Evolutionary conservation across 306 rosid species (phyloP).

Genomic region (Begonia masoniana): DNA sequence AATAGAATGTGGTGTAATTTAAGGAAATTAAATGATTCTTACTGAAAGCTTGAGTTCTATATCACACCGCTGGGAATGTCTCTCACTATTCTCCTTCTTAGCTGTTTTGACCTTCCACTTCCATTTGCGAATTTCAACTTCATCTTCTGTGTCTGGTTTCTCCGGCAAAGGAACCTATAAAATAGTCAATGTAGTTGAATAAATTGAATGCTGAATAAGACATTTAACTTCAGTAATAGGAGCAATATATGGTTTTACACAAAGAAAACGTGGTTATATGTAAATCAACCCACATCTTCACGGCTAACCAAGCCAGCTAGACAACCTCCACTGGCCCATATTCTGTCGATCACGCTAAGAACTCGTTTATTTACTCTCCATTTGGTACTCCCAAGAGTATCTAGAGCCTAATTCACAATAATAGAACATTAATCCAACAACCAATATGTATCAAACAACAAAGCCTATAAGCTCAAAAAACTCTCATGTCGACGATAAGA

Average conservation of each 20-base stretch:
- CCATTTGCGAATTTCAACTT: slow-evolving; percentile 72
- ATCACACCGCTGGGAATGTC: slow-evolving; percentile 88
- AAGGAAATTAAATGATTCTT: slow-evolving; percentile 19
- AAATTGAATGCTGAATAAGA: too few species aligned
- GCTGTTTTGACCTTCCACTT: slow-evolving; percentile 70
- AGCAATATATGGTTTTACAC: too few species aligned
- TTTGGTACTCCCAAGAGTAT: slow-evolving; percentile 78
- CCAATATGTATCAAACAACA: not conserved
- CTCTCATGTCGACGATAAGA: not conserved
- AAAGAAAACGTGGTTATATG: not conserved
- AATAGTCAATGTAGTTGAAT: not conserved
- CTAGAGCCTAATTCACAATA: slow-evolving; percentile 55
- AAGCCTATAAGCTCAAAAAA: not conserved
- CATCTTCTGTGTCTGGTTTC: slow-evolving; percentile 70
- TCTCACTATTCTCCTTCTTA: slow-evolving; percentile 64
- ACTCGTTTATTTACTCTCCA: slow-evolving; percentile 81
- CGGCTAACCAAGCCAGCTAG: slow-evolving; percentile 70
- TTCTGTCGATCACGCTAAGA: slow-evolving; percentile 65
- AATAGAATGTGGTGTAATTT: not conserved
- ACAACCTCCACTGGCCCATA: slow-evolving; percentile 89
- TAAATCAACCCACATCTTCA: slow-evolving; percentile 52
- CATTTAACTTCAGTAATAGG: too few species aligned
- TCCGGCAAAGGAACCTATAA: slow-evolving; percentile 64
- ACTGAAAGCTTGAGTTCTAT: slow-evolving; percentile 88
- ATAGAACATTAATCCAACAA: slow-evolving; percentile 17